Evolutionary conservation across 805 yeast genomes (phyloP), one percentile per base, ranked within the genome.

Genomic region (Starmerella riodocensis): DNA sequence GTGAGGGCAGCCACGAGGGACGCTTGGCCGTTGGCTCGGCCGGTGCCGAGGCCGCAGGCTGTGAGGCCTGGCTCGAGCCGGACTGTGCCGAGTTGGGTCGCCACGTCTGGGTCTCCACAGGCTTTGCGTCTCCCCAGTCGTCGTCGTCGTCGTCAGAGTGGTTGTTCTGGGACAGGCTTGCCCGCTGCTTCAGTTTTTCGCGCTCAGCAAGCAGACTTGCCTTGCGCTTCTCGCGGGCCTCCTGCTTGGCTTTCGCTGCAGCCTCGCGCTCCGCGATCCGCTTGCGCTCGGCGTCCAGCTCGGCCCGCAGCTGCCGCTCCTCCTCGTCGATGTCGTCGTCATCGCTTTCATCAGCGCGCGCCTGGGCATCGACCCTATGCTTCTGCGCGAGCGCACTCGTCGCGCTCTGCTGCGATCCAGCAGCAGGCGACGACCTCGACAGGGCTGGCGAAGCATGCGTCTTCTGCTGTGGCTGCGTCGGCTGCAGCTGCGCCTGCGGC

Each of bases 241-340:
- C 52, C 31, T 39, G 49, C 24, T 50, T 51, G 14, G 48, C 53
- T 33, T 54, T 39, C 22, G 41, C 59, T 32, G 48, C 55, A 17
- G 53, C 54, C 24, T 52, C 60, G 31, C 52, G 60, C 21, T 53
- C 63, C 11, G 50, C 61, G 28, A 57, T 62, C 32, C 58, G 61
- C 29, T 56, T 58, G 3, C 56, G 63, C 27, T 56, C 63, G 4
- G 58, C 69, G 18, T 58, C 65, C 6, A 52, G 60, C 16, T 60
- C 64, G 12, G 54, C 35, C 5, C 40, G 60, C 20, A 58, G 63
- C 36, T 56, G 61, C 8, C 53, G 58, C 25, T 59, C 63, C 19
- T 60, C 65, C 25, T 64, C 70, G 18, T 59, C 63, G 25, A 54
- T 65, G 24, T 49, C 57, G 21, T 49, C 57, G 7, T 20, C 22